Evolutionary conservation across 2,329 filamentous ascomycete genomes (phyloP), one percentile per base, ranked within the genome.

Genomic region (Aspergillus ochraceus): DNA sequence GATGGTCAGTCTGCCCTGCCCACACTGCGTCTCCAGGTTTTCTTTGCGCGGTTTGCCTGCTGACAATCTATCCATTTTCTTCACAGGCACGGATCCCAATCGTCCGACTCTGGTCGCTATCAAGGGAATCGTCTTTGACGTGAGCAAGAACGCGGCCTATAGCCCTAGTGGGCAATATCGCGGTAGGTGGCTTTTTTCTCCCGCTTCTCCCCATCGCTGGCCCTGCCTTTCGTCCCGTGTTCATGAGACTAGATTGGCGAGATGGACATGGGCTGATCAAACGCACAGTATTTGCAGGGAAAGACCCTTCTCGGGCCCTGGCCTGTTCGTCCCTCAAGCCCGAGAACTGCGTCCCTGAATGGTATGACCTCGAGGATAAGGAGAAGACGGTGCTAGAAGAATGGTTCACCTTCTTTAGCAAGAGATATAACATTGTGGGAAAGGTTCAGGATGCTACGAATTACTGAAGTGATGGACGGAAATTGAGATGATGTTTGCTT

Each of bases 401-500:
- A 76, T 99, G 95, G 95, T 87, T 89, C 64, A 96, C 90, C 2
- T 99, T 96, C 79, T 99, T 99, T 78, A 91, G 90, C 67, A 99
- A 98, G 81, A 85, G 95, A 59, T 99, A 99, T 80, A 98, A 97
- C 70, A 85, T 98, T 55, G 78, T 81, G 46, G 79, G 79, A 49
- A 79, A 79, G 69, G 77, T 81, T 9, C 66, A 75, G 64, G 75
- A 71, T 52, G 75, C 75, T 19, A 72, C 68, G 47, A 78, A 77
- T 62, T 70, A 69, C 49, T 76, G 61, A 66, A 52, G 9, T n/a
- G 54, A 58, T 4, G 20, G 53, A 26, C 47, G 49, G 49, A 58
- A 50, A 29, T 9, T 29, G 9, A 8, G 8, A 29, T 9, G 26
- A 29, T 29, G 26, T 29, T 29, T 29, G 26, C 26, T 29, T 29